These are phyloP conservation scores for Penstemon barbatus DNA, from an alignment of 257 asterid genomes.

Conservation along the genomic window DNA sequence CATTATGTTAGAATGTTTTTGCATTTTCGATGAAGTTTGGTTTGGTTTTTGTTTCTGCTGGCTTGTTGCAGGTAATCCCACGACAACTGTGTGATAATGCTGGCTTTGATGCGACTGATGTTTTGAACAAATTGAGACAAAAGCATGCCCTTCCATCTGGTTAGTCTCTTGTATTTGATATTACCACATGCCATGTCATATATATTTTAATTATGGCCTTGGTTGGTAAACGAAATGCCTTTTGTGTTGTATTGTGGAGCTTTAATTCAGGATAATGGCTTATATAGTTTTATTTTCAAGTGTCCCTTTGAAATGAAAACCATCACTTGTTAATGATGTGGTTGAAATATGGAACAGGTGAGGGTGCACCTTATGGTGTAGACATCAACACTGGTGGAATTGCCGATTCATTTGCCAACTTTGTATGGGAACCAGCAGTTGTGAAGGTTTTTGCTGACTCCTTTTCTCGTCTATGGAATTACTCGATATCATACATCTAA, in stretches of 20 bases:
- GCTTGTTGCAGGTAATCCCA: slow-evolving; percentile 41
- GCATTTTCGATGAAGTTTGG: too few species aligned
- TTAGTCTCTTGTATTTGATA: slow-evolving; percentile 33
- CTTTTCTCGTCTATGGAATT: not conserved
- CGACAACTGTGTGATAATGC: slow-evolving; percentile 57
- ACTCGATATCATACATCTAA: not conserved
- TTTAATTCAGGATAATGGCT: not conserved
- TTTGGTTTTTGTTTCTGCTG: not conserved
- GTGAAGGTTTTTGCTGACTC: slow-evolving; percentile 55
- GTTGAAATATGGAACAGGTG: slow-evolving; percentile 37
- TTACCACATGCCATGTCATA: not conserved
- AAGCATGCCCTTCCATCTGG: slow-evolving; percentile 64
- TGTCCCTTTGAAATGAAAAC: not conserved
- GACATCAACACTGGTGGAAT: slow-evolving; percentile 63
- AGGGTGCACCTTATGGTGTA: slow-evolving; percentile 56
- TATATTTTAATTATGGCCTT: slow-evolving; percentile 2
- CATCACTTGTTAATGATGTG: slow-evolving; percentile 14
- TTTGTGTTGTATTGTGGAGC: not conserved
- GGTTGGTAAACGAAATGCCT: not conserved
- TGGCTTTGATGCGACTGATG: slow-evolving; percentile 50
- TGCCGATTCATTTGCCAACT: slow-evolving; percentile 73
- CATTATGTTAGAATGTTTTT: too few species aligned
- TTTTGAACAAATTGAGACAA: slow-evolving; percentile 45
- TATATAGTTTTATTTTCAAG: not conserved
- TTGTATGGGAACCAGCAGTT: slow-evolving; percentile 89